A percentile compares a stretch with the other conserved stretches of the same genome.
phyloP scores from a whole-genome alignment of 768 basidiomycete genomes.

The Boletellus ananiceps region DNA sequence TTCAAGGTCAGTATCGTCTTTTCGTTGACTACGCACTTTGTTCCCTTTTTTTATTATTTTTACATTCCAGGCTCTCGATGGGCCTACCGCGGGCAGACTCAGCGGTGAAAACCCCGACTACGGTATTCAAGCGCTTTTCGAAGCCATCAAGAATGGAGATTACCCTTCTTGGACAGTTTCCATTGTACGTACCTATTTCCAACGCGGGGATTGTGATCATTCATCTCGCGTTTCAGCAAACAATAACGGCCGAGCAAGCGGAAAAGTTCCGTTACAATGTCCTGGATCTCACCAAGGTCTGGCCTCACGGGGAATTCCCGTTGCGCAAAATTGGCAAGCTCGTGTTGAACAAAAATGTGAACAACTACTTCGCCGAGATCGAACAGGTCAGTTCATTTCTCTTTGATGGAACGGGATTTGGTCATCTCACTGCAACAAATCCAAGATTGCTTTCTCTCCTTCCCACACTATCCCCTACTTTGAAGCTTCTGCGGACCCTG shows the following conservation, averaged over 20 bases:
- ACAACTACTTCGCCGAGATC: conserved; percentile 93
- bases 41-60: conserved; percentile 24
- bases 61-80: conserved; percentile 67
- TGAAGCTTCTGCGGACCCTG: conserved; percentile 87
- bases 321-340: conserved; percentile 84
- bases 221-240: conserved; percentile 53
- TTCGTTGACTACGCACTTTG: neutral
- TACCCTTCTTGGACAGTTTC: conserved; percentile 89
- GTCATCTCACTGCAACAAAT: conserved; percentile 2
- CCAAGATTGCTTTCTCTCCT: conserved; percentile 76
- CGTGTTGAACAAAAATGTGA: conserved; percentile 69
- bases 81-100: conserved; percentile 58
- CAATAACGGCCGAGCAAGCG: conserved; percentile 89
- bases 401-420: conserved; percentile 15
- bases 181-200: conserved; percentile 46
- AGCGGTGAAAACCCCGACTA: conserved; percentile 82
- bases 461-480: conserved; percentile 85
- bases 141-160: conserved; percentile 75
- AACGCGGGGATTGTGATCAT: neutral
- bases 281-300: conserved; percentile 87
- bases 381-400: conserved; percentile 66
- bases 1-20: conserved; percentile 53
- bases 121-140: conserved; percentile 71
- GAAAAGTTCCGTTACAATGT: conserved; percentile 88
- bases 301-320: conserved; percentile 87